Evolutionary conservation across 2,329 filamentous ascomycete species (phyloP).

Genomic region (Falciphora oryzae): DNA sequence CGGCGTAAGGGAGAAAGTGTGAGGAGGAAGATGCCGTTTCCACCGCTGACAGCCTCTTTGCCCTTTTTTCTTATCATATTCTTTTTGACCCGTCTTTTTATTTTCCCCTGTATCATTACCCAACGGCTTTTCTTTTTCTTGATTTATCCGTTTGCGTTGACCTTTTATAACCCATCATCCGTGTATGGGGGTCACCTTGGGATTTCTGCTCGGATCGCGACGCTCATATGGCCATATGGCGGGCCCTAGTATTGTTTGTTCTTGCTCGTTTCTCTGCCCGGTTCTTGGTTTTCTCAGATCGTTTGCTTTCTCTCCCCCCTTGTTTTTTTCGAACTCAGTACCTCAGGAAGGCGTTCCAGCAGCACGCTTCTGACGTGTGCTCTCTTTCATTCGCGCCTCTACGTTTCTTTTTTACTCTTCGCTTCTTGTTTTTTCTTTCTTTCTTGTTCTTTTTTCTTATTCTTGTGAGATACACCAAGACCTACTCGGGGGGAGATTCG

Average conservation of each 20-base stretch:
- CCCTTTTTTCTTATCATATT: conserved; percentile 18
- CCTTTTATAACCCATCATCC: background rate
- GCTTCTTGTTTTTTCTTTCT: background rate
- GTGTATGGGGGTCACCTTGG: background rate
- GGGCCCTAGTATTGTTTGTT: conserved; percentile 3
- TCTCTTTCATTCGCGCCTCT: conserved; percentile 3
- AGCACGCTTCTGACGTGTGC: conserved; percentile 6
- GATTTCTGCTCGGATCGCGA: background rate
- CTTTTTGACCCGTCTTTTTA: conserved; percentile 20
- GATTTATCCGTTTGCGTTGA: background rate
- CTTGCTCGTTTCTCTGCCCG: background rate
- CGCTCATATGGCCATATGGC: background rate
- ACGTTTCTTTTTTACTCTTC: background rate
- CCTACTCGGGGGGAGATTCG: background rate
- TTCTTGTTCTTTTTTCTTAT: background rate
- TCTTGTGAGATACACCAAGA: conserved; percentile 1
- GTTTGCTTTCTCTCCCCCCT: background rate
- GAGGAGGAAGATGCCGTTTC: background rate
- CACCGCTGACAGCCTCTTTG: background rate
- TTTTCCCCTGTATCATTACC: conserved; percentile 12
- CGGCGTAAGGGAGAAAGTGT: background rate
- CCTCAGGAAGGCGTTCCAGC: conserved; percentile 5
- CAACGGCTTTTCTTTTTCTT: conserved; percentile 9
- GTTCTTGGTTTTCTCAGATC: background rate
- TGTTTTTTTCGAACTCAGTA: conserved; percentile 1